Evolutionary conservation across 495 filamentous ascomycete genomes (phyloP).

Genomic region (Rusavskia elegans): DNA sequence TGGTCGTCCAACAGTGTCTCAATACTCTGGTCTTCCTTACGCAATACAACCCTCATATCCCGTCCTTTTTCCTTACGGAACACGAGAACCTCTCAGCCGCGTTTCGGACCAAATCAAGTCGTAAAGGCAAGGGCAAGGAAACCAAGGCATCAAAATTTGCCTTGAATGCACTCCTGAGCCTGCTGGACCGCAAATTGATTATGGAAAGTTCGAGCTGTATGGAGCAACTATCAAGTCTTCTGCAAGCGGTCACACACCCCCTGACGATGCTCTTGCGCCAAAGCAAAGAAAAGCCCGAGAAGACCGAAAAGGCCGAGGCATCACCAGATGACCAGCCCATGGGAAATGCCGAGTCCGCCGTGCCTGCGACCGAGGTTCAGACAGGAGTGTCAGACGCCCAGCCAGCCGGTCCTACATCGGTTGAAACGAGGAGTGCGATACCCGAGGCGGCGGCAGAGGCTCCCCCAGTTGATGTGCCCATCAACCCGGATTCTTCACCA

Average conservation of each 20-base stretch:
- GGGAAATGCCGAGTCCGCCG: slow-evolving; percentile 11
- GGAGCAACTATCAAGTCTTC: slow-evolving; percentile 74
- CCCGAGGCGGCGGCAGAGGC: slow-evolving; percentile 18
- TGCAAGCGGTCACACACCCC: slow-evolving; percentile 78
- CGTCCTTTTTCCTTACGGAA: slow-evolving; percentile 88
- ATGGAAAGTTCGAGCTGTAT: slow-evolving; percentile 93
- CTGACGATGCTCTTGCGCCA: slow-evolving; percentile 69
- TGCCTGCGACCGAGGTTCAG: slow-evolving; percentile 5
- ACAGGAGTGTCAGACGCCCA: slow-evolving; percentile 5
- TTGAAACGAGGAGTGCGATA: neutral
- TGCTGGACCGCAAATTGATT: slow-evolving; percentile 80
- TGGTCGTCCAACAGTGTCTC: slow-evolving; percentile 93
- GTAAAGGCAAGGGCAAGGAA: slow-evolving; percentile 79
- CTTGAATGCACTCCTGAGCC: slow-evolving; percentile 72
- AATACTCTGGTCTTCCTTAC: slow-evolving; percentile 65
- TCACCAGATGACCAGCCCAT: slow-evolving; percentile 12
- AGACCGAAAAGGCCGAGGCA: slow-evolving; percentile 12
- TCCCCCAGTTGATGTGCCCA: slow-evolving; percentile 6
- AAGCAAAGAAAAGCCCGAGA: slow-evolving; percentile 50
- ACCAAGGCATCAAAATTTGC: slow-evolving; percentile 73
- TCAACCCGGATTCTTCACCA: neutral
- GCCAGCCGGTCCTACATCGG: slow-evolving; percentile 3
- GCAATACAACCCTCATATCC: slow-evolving; percentile 66
- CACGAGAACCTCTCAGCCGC: slow-evolving; percentile 55
- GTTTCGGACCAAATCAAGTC: slow-evolving; percentile 59